Base-by-base conservation (phyloP, 106 monocot species). In the Acanthochlamys bracteata region DNA sequence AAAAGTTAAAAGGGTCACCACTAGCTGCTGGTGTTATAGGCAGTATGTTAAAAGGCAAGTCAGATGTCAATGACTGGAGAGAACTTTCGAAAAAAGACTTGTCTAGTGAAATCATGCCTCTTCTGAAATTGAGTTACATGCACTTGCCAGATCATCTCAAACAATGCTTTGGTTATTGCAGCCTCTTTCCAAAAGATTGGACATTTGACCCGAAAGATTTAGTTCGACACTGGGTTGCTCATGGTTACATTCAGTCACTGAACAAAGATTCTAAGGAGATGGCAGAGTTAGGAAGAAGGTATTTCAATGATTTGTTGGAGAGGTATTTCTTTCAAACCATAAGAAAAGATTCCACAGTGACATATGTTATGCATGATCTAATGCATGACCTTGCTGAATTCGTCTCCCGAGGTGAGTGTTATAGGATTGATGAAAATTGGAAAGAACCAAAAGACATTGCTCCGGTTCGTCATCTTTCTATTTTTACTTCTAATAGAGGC, bases 321-420 rank as follows among this genome's bases (percentile, higher is more conserved):
- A 20, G 51, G 26, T 61, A 49, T 0, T 70, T 70, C 22, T 70
- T 70, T 52, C n/a, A 61, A 46, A 21, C 24, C 9, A 0, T 23
- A 20, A 4, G 0, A 20, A 12, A 15, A 10, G 15, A 51, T 70
- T 25, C 11, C 7, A 9, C 14, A 13, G 20, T 21, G 24, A 11
- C 17, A 12, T 77, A 72, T 24, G 12, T 61, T 14, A 78, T 78
- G 55, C 73, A 73, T 51, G 68, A 78, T 68, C 42, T 78, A 7
- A 21, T 73, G 19, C 78, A 78, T 42, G 69, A 78, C 13, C 39
- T 78, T 13, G 68, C 78, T 57, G 19, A 73, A 49, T 3, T 20
- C 11, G 49, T 73, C 17, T 73, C 68, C 4, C 2, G 10, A 3
- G 20, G 20, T 15, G 55, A 55, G 22, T 55, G 3, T 9, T 9